These are phyloP conservation scores for Hypoxylon trugodes DNA, from an alignment of 495 filamentous ascomycete genomes.

Conservation along the genomic window DNA sequence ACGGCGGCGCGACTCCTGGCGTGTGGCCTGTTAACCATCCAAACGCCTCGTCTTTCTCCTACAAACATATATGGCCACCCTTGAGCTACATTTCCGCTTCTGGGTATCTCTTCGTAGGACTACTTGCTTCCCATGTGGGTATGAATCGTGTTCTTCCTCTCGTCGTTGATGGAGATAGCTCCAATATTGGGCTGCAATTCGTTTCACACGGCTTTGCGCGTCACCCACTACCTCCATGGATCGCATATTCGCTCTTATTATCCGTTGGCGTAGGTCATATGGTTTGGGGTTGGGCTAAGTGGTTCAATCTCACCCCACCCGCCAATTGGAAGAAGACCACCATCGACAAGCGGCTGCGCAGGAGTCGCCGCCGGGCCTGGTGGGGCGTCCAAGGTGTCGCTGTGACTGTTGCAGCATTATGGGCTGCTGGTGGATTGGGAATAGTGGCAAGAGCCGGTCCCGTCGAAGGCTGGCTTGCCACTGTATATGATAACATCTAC, in stretches of 20 bases:
- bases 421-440: slow-evolving; percentile 83
- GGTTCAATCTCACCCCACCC: slow-evolving; percentile 65
- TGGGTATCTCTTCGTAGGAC: slow-evolving; percentile 70
- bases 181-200: slow-evolving; percentile 80
- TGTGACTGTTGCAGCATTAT: slow-evolving; percentile 66
- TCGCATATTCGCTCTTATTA: slow-evolving; percentile 73
- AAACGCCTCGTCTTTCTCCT: slow-evolving; percentile 17
- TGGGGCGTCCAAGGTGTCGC: slow-evolving; percentile 72
- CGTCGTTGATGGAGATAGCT: slow-evolving; percentile 80
- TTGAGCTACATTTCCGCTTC: slow-evolving; percentile 70
- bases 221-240: slow-evolving; percentile 68
- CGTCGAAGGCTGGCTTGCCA: slow-evolving; percentile 79
- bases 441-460: slow-evolving; percentile 77
- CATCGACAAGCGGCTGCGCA: slow-evolving; percentile 55
- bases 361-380: slow-evolving; percentile 66
- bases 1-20: slow-evolving; percentile 61
- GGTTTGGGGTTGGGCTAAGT: slow-evolving; percentile 82
- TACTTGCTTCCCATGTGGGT: slow-evolving; percentile 72
- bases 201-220: slow-evolving; percentile 86
- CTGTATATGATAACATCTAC: slow-evolving; percentile 72
- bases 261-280: slow-evolving; percentile 78
- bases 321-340: slow-evolving; percentile 54
- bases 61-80: slow-evolving; percentile 67
- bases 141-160: slow-evolving; percentile 77
- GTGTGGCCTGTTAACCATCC: slow-evolving; percentile 51